A percentile compares a stretch with the other conserved stretches of the same genome.
Conservation (phyloP, 805 yeast species). For the Phaffomyces opuntiae region DNA sequence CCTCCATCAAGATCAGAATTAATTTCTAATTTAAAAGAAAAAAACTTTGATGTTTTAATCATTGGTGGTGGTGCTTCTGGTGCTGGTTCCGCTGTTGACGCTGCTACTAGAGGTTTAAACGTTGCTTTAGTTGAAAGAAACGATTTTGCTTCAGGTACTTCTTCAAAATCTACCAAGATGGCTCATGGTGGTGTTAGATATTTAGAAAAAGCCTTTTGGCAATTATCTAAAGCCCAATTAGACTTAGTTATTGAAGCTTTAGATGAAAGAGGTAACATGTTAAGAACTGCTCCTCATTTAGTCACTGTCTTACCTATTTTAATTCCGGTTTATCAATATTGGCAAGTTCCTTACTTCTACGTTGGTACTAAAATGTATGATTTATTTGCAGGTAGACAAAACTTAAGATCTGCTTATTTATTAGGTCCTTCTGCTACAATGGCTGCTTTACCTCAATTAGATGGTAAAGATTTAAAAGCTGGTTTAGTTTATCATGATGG, state of each 20-base stretch:
- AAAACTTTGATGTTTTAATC: constrained; percentile 71
- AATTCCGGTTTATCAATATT: constrained; percentile 93
- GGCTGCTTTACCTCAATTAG: constrained; percentile 81
- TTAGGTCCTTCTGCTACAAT: constrained; percentile 59
- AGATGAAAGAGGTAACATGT: constrained; percentile 78
- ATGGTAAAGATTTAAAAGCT: constrained; percentile 72
- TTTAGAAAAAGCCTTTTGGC: constrained; percentile 90
- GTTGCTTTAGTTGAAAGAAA: constrained; percentile 81
- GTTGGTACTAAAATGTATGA: constrained; percentile 90
- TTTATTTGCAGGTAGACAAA: constrained; percentile 84
- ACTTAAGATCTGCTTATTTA: constrained; percentile 71
- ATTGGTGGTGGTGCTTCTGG: constrained; percentile 98
- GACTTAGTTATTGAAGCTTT: constrained; percentile 85
- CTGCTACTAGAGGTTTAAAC: constrained; percentile 82
- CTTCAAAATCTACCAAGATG: constrained; percentile 90
- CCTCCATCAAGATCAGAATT: constrained; percentile 55
- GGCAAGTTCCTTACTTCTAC: constrained; percentile 94
- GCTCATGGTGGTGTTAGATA: constrained; percentile 98
- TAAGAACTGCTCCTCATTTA: constrained; percentile 89
- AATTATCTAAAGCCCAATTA: constrained; percentile 82
- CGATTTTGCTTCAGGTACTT: constrained; percentile 90
- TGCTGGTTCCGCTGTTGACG: constrained; percentile 88
- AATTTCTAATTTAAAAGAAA: constrained; percentile 39
- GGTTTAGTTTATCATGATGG: constrained; percentile 95
- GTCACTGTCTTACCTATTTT: constrained; percentile 81